Evolutionary conservation across 2,329 filamentous ascomycete species (phyloP), one percentile per base, ranked within the genome.

Genomic region (Trichoderma koningiopsis): DNA sequence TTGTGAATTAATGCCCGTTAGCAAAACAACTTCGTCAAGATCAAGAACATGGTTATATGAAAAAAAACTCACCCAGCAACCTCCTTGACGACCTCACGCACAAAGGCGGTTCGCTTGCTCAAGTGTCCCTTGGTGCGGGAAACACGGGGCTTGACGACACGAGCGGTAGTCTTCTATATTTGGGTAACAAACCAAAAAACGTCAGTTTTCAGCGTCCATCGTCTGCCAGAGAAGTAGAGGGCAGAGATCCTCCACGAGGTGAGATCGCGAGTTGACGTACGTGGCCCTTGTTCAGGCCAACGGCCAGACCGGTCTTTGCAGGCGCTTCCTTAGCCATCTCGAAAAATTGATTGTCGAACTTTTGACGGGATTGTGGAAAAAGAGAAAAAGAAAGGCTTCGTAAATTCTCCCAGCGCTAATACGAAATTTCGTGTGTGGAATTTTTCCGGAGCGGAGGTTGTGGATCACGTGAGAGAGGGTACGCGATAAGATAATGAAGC

Each of bases 31-130:
- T 40, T 40, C 24, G 6, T 47, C 40, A 37, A 40, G n/a, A 14
- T 31, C 6, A 22, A 22, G 29, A 24, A 35, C 29, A 61, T 22
- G 16, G 40, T n/a, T 19, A 19, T 7, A 56, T 60, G 29, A 6
- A 57, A 29, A 61, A 56, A n/a, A n/a, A 88, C 91, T 80, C 89
- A 94, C 92, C 92, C 96, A 84, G 94, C 91, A 83, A 98, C 96
- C 88, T 99, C 96, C 89, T 96, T 97, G 84, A 97, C 93, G 82
- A 99, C 91, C 81, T 97, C 94, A 79, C 96, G 90, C 78, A 98
- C 95, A 86, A 99, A 98, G 79, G 92, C 90, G 78, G 96, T 98
- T 81, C 94, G 91, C 91, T 97, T 97, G 87, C 92, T 96, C 81
- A 97, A 87, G 86, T 96, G 92, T 78, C 96, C 96, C 90, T 97